Percentiles rank a stretch among this genome's conserved stretches.
phyloP scores from a whole-genome alignment of 176 grass and related monocot genomes.

The Aegilops longissima region DNA sequence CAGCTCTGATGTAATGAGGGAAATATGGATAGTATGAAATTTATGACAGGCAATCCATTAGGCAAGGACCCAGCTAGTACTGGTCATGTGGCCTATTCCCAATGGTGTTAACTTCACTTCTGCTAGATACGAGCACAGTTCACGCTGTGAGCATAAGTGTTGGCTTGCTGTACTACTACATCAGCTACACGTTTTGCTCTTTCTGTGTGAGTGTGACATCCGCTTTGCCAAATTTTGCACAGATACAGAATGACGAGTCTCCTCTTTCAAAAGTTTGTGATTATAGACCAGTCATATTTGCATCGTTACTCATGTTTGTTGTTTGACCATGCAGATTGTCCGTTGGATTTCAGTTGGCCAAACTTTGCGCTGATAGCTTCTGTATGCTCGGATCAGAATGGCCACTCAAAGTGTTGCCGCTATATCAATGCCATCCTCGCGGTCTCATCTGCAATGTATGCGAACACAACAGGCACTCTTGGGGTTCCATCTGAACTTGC shows the following conservation, averaged over 20 bases:
- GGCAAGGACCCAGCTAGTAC: conserved; percentile 7
- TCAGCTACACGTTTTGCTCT: neutral
- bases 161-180: neutral
- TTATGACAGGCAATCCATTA: conserved; percentile 17
- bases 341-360: conserved; percentile 84
- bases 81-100: conserved; percentile 1
- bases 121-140: neutral
- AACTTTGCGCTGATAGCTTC: conserved; percentile 69
- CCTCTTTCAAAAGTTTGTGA: neutral
- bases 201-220: neutral
- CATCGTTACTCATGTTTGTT: neutral
- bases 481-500: conserved; percentile 67
- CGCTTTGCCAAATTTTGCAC: neutral
- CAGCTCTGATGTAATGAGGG: neutral
- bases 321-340: conserved; percentile 63
- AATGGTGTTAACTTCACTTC: neutral
- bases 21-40: conserved; percentile 2
- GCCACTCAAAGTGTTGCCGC: conserved; percentile 76
- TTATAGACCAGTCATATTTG: neutral
- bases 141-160: neutral
- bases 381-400: conserved; percentile 68
- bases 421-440: conserved; percentile 84
- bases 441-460: conserved; percentile 78
- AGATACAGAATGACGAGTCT: neutral
- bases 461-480: conserved; percentile 64